Percentiles rank a stretch among this genome's conserved stretches.
Conservation (phyloP, 1,284 basidiomycete genomes). For the Neotropicomus parvogracilis region DNA sequence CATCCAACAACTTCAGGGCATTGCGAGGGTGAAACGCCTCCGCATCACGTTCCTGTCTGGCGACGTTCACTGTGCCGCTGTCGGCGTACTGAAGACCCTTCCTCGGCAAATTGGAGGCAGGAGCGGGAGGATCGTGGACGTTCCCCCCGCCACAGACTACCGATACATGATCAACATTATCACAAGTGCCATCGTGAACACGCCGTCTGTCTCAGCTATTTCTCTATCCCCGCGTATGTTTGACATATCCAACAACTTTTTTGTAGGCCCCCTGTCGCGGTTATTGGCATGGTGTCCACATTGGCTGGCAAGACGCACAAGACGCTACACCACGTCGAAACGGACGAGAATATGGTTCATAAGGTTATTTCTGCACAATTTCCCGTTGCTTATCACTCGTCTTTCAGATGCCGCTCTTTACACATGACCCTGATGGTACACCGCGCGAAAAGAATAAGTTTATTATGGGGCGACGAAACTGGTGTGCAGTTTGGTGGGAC, state of each 20-base stretch:
- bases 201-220: slow-evolving; percentile 53
- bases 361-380: neutral
- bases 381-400: neutral
- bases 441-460: slow-evolving; percentile 61
- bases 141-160: slow-evolving; percentile 58
- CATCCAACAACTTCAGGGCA: slow-evolving; percentile 72
- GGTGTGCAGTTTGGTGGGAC: slow-evolving; percentile 75
- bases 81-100: slow-evolving; percentile 74
- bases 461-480: slow-evolving; percentile 89
- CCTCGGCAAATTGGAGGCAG: slow-evolving; percentile 30
- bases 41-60: slow-evolving; percentile 86
- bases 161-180: slow-evolving; percentile 87
- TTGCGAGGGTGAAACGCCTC: slow-evolving; percentile 58
- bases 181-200: slow-evolving; percentile 79
- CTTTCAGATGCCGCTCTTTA: slow-evolving; percentile 74
- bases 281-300: slow-evolving; percentile 77
- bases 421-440: slow-evolving; percentile 73
- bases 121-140: slow-evolving; percentile 44
- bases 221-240: neutral
- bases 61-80: slow-evolving; percentile 88
- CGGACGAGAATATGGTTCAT: slow-evolving; percentile 85
- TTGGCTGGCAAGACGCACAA: slow-evolving; percentile 83
- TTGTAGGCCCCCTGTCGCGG: slow-evolving; percentile 69
- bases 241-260: slow-evolving; percentile 17
- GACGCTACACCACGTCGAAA: slow-evolving; percentile 69